phyloP scores from a whole-genome alignment of 106 monocot species.

The Gastrodia elata region DNA sequence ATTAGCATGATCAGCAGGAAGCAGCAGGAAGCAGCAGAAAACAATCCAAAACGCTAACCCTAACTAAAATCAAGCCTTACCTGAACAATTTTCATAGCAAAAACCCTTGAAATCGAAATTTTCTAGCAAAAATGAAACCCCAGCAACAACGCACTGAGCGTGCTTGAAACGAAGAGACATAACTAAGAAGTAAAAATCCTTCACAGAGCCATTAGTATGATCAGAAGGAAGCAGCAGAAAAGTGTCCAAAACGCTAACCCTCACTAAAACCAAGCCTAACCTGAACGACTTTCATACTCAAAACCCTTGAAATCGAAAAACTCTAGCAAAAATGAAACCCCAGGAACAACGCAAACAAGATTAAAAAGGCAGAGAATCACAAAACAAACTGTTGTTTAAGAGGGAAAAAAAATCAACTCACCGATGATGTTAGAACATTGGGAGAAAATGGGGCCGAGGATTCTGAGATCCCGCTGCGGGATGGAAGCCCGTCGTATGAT shows the following conservation, averaged over 20 bases:
- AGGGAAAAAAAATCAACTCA: slow-evolving; percentile 9
- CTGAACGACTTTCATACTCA: no score
- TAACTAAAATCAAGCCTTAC: no score
- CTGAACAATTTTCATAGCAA: no score
- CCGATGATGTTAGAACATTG: slow-evolving; percentile 80
- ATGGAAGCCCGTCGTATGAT: slow-evolving; percentile 50
- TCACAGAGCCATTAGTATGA: background rate
- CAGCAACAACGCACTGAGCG: no score
- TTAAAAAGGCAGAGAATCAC: background rate
- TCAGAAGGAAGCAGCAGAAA: background rate
- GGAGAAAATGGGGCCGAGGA: slow-evolving; percentile 85
- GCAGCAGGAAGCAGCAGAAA: no score
- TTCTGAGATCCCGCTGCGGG: slow-evolving; percentile 73
- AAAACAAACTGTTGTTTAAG: background rate
- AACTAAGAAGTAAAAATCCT: background rate
- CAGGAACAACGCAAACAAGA: background rate
- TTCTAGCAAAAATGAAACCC: no score
- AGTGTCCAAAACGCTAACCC: background rate
- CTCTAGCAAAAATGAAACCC: background rate
- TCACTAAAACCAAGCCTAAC: background rate
- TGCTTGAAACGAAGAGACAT: background rate
- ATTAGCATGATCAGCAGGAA: no score
- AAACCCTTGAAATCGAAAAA: background rate
- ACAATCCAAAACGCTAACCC: no score
- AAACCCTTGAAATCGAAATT: no score